Evolutionary conservation across 495 filamentous ascomycete genomes (phyloP).

Genomic region (Penicillium cosmopolitanum): DNA sequence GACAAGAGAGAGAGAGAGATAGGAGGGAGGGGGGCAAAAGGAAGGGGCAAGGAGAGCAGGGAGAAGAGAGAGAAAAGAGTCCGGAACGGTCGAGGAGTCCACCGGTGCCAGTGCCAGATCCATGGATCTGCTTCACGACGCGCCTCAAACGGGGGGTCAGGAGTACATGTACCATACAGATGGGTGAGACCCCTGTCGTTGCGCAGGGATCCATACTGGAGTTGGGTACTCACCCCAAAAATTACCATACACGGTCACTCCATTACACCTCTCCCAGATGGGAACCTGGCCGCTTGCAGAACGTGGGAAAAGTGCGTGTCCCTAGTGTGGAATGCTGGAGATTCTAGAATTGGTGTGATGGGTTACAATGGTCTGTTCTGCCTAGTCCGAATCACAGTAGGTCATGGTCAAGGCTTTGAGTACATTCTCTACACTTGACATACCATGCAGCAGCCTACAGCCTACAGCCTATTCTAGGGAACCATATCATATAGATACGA

Average conservation of each 20-base stretch:
- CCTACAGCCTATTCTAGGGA: too few species aligned
- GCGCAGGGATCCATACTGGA: neutral
- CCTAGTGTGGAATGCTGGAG: conserved; percentile 17
- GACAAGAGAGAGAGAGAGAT: conserved; percentile 22
- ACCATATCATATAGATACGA: too few species aligned
- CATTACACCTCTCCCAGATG: conserved; percentile 19
- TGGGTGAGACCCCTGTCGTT: neutral
- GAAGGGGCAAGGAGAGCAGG: conserved; percentile 18
- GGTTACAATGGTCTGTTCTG: too few species aligned
- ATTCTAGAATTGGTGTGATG: neutral
- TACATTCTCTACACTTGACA: too few species aligned
- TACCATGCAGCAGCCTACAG: too few species aligned
- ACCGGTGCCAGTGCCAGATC: conserved; percentile 31
- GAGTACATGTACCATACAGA: conserved; percentile 24
- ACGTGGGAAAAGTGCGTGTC: conserved; percentile 35
- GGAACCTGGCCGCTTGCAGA: conserved; percentile 35
- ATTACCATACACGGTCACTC: conserved; percentile 22
- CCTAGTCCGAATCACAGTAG: too few species aligned
- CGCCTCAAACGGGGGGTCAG: conserved; percentile 22
- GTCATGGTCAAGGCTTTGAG: too few species aligned
- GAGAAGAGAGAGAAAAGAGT: conserved; percentile 34
- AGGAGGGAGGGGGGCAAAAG: conserved; percentile 21
- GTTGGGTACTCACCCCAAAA: conserved; percentile 13
- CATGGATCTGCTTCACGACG: conserved; percentile 39
- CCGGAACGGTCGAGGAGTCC: conserved; percentile 33